Base-by-base conservation (phyloP, 768 basidiomycete species). In the Daedaleopsis sinensis region DNA sequence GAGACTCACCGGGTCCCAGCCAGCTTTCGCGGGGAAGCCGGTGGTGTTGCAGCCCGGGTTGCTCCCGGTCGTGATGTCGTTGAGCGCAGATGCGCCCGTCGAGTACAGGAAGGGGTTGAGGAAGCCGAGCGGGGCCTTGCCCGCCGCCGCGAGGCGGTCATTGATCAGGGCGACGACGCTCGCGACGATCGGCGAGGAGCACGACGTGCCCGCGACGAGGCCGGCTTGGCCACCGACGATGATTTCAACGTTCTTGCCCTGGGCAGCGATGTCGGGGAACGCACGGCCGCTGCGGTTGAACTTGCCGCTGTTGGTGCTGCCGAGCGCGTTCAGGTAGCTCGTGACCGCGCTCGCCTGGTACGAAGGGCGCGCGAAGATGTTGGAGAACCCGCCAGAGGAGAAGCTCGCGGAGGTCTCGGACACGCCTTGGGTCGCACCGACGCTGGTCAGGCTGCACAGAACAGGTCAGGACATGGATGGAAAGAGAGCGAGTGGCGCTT, bases 221-320 rank as follows among this genome's bases (percentile, higher is more conserved):
- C 59, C 68, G 8, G 59, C 35, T 47, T 65, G 21, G 21, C 56
- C 59, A 46, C 58, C 44, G 61, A 60, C 38, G 37, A 69, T 59
- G 59, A 76, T 73, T 63, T 66, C 66, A 51, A 74, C 72, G 61
- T 73, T 70, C 38, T 73, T 58, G 13, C 75, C 77, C 58, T 72
- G 69, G 11, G 82, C 79, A 18, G 79, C 69, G 52, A 83, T 70
- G 70, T 84, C 82, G 23, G 83, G 83, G 72, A 76, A 83, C 1
- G 66, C 80, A 49, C 82, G 80, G 35, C 79, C 79, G 68, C 54
- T 70, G 46, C 49, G 53, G 63, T 67, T 72, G 65, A 74, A 78
- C 43, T 65, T 61, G 24, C 78, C 76, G 0, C 52, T 46, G 62
- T 71, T 68, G 7, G 69, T 69, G 59, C 44, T 62, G 49, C 71